Percentiles rank a stretch among this genome's conserved stretches.
phyloP scores from a whole-genome alignment of 306 rosid genomes.

The Cucurbita ficifolia region DNA sequence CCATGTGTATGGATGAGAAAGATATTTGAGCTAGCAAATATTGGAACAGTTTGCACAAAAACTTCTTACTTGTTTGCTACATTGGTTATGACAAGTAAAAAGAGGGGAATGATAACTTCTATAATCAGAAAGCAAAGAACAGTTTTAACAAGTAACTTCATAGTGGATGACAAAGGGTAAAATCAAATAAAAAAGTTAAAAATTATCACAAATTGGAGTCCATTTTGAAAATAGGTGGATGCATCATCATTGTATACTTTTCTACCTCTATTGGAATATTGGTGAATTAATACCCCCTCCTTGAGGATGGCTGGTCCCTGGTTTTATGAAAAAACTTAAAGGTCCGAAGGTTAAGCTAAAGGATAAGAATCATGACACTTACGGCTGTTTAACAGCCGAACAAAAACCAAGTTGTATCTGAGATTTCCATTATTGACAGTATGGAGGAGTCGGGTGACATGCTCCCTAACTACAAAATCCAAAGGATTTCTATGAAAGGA shows the following conservation, averaged over 20 bases:
- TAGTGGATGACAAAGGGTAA: not conserved
- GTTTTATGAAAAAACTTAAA: not conserved
- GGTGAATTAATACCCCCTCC: not conserved
- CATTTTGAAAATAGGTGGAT: not conserved
- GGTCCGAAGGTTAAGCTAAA: not conserved
- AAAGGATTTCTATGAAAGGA: not conserved
- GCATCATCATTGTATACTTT: not conserved
- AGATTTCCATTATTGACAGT: not conserved
- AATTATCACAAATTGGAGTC: not conserved
- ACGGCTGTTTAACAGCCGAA: not conserved
- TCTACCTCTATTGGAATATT: not conserved
- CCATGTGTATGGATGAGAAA: not conserved
- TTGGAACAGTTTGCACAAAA: not conserved
- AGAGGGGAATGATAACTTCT: not conserved
- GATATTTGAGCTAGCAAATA: not conserved
- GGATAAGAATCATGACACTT: not conserved
- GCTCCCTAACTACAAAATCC: not conserved
- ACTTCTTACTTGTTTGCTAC: too few relatives aligned
- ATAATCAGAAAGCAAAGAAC: not conserved
- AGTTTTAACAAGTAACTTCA: not conserved
- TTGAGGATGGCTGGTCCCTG: not conserved
- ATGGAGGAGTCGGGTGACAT: not conserved
- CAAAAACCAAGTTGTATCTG: too few relatives aligned
- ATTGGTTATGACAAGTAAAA: not conserved
- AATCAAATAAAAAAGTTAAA: not conserved